phyloP scores from a whole-genome alignment of 441 rosid species.

The Hura crepitans region DNA sequence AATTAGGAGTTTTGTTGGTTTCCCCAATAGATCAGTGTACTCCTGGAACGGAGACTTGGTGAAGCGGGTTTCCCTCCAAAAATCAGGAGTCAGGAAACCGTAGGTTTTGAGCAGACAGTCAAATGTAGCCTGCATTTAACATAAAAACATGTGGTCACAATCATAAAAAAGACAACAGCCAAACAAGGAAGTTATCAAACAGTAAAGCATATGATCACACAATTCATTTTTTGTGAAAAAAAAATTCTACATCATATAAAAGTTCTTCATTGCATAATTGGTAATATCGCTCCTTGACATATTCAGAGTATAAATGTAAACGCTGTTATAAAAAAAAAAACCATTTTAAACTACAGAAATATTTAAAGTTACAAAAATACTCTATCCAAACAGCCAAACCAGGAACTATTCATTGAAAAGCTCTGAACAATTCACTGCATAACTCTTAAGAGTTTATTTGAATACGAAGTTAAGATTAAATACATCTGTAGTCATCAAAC shows the following conservation, averaged over 20 bases:
- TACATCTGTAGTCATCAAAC: no score
- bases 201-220: neutral
- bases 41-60: slow-evolving; percentile 55
- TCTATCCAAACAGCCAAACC: no score
- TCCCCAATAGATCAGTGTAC: slow-evolving; percentile 48
- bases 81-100: slow-evolving; percentile 63
- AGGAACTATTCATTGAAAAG: no score
- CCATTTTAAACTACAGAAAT: no score
- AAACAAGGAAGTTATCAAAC: no score
- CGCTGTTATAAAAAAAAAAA: neutral
- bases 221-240: neutral
- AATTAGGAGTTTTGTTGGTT: slow-evolving; percentile 35
- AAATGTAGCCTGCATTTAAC: slow-evolving; percentile 47
- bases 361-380: no score
- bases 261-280: no score
- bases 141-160: neutral
- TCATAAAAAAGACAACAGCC: neutral
- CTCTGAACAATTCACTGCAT: no score
- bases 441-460: no score
- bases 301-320: no score
- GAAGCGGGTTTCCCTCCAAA: slow-evolving; percentile 60
- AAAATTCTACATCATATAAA: neutral
- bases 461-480: no score
- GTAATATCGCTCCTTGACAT: no score
- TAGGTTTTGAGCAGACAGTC: slow-evolving; percentile 57